Evolutionary conservation across 2,329 filamentous ascomycete genomes (phyloP).

Genomic region (Paracoccidioides lutzii): DNA sequence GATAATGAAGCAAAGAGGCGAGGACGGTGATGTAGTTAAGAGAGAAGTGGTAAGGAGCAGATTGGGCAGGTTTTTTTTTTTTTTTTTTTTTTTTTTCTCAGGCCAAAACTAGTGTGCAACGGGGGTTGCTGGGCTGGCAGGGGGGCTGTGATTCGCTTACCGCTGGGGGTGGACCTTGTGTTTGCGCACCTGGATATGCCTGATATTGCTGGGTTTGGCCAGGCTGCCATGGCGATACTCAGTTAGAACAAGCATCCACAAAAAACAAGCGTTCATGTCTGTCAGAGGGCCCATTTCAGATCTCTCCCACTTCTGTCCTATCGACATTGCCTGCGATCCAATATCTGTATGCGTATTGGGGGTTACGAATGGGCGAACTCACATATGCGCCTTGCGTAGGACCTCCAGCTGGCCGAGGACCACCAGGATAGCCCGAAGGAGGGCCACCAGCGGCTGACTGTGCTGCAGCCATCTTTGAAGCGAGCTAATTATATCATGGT

Average conservation of each 20-base stretch:
- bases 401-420: constrained; percentile 24
- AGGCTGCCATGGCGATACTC: constrained; percentile 19
- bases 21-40: constrained; percentile 19
- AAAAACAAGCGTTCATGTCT: background rate
- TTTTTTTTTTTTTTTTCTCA: no score
- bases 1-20: background rate
- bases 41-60: background rate
- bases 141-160: constrained; percentile 22
- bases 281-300: background rate
- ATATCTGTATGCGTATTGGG: background rate
- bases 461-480: constrained; percentile 26
- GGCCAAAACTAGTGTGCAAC: background rate
- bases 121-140: constrained; percentile 3
- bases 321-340: no score
- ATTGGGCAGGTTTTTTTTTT: constrained; percentile 4
- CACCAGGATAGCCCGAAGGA: constrained; percentile 26
- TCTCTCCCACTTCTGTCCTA: background rate
- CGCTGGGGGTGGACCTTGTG: constrained; percentile 18
- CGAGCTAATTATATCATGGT: constrained; percentile 16
- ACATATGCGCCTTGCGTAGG: constrained; percentile 38
- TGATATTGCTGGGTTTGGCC: constrained; percentile 40
- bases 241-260: background rate
- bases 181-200: constrained; percentile 37
- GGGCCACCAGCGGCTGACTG: constrained; percentile 23
- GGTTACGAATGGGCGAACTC: constrained; percentile 26